Evolutionary conservation across 768 basidiomycete species (phyloP).

Genomic region (Tricholoma hemisulphureum): DNA sequence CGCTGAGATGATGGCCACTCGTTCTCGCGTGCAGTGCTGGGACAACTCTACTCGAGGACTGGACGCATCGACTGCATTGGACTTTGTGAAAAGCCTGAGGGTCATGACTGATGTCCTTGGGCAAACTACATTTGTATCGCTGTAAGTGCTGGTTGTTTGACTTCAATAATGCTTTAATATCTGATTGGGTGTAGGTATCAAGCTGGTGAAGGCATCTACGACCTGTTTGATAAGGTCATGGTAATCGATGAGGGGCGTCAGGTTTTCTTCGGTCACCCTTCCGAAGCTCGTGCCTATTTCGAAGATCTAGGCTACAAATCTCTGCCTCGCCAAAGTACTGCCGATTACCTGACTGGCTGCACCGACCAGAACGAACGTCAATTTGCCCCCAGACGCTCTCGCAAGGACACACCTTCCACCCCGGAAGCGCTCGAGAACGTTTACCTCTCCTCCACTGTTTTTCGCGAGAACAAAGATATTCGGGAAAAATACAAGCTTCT

Average conservation of each 20-base stretch:
- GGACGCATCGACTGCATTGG: conserved; percentile 85
- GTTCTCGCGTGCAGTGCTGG: conserved; percentile 79
- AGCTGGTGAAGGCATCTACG: conserved; percentile 77
- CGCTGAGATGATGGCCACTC: conserved; percentile 83
- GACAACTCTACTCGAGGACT: conserved; percentile 82
- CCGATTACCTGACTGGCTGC: conserved; percentile 83
- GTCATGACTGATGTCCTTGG: conserved; percentile 82
- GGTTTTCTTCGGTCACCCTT: conserved; percentile 76
- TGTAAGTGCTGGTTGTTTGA: conserved; percentile 40
- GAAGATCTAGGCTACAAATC: conserved; percentile 68
- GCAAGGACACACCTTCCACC: conserved; percentile 59
- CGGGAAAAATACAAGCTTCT: conserved; percentile 54
- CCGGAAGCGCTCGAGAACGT: conserved; percentile 67
- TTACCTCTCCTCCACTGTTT: conserved; percentile 50
- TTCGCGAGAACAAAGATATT: conserved; percentile 40
- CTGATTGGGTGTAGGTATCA: conserved; percentile 52
- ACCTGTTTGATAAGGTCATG: conserved; percentile 84
- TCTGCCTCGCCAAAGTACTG: conserved; percentile 79
- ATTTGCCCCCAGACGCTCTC: conserved; percentile 62
- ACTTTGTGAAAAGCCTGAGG: conserved; percentile 77
- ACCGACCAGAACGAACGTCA: conserved; percentile 86
- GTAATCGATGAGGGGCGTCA: conserved; percentile 79
- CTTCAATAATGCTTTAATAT: not conserved
- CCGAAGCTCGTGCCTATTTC: conserved; percentile 78
- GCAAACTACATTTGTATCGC: conserved; percentile 75